Evolutionary conservation across 331 rosid genomes (phyloP), one percentile per base, ranked within the genome.

Genomic region (Saraca asoca): DNA sequence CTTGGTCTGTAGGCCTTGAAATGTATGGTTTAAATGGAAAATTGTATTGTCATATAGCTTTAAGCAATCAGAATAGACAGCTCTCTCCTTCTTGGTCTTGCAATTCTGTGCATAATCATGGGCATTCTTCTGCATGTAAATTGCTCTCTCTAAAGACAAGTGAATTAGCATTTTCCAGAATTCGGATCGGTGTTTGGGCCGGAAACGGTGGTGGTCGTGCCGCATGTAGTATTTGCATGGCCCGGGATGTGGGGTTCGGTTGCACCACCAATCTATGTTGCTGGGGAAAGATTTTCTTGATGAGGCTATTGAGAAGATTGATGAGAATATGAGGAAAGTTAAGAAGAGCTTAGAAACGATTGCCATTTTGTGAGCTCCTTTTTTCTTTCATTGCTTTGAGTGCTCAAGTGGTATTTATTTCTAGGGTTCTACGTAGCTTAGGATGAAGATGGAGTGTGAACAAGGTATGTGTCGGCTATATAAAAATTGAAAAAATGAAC

Each of bases 181-280:
- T 4, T 85, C 75, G 0, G 82, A 24, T 20, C 31, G 65, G 80
- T 81, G 82, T 51, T 81, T 80, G 4, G 84, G 85, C 0, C 17
- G 24, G 71, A 75, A 55, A n/a, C 9, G 42, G n/a, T 66, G 71
- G 18, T 52, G 51, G 54, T 15, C 66, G 12, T 83, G 82, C 24
- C 72, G 66, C 79, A 83, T 45, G 83, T 58, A 82, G 74, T 66
- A 78, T 45, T 74, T 70, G 85, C 98, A 93, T 58, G 83, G 74
- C 1, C 56, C 73, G 0, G 98, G 96, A 56, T 93, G 85, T 8
- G 98, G 98, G 1, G 95, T 93, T 65, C 70, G 80, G 59, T 70
- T 52, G 85, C 98, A 93, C 98, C 98, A 93, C 80, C 78, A 73
- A 24, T 62, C 74, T 8, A 81, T 76, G 71, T 77, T 51, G 74